Evolutionary conservation across 164 flowering plant species (phyloP).

Genomic region (Stephania yunnanensis): DNA sequence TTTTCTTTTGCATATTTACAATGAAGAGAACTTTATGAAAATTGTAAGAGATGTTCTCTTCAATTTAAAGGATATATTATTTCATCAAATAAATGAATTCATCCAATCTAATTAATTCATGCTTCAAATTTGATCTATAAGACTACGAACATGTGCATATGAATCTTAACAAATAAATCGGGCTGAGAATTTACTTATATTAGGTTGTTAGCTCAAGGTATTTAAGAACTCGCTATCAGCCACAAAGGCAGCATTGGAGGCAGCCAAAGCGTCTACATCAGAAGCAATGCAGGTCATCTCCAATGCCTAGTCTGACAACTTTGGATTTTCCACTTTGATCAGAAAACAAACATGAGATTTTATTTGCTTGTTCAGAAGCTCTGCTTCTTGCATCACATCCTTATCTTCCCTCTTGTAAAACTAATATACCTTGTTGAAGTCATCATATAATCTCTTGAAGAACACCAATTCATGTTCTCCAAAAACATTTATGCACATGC

Average conservation of each 20-base stretch:
- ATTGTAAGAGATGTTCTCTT: no score
- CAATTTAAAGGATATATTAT: no score
- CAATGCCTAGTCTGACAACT: constrained; percentile 14
- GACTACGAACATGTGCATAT: no score
- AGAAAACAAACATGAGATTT: constrained; percentile 53
- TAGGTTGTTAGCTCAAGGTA: no score
- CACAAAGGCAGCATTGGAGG: neutral
- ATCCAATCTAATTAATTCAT: no score
- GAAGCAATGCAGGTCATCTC: constrained; percentile 22
- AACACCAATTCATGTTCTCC: constrained; percentile 48
- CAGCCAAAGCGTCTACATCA: constrained; percentile 20
- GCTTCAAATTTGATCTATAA: no score
- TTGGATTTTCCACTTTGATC: constrained; percentile 44
- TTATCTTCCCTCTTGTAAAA: constrained; percentile 52
- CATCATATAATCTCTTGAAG: constrained; percentile 55
- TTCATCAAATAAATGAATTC: no score
- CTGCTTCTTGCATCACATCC: constrained; percentile 47
- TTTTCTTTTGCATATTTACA: no score
- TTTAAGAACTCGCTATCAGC: neutral
- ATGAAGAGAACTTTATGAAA: no score
- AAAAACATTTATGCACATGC: no score
- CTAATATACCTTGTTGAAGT: constrained; percentile 53
- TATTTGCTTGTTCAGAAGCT: constrained; percentile 52
- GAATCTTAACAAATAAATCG: no score
- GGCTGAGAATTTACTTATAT: no score